Base-by-base conservation (phyloP, 2,329 filamentous ascomycete species). In the Onygenales sp. region DNA sequence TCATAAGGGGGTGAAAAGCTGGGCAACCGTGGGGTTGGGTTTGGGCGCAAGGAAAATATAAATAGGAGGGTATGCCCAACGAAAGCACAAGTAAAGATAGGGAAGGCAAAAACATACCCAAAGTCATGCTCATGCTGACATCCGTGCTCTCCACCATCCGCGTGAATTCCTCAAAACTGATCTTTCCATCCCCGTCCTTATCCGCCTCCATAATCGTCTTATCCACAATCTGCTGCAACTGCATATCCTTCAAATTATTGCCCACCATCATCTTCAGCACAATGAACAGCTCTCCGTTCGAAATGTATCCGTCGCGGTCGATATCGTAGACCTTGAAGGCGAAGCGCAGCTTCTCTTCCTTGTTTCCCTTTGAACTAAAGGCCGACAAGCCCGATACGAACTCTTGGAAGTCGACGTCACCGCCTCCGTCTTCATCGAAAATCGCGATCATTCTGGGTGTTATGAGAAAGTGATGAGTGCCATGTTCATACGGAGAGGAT, bases 241-340 rank as follows among this genome's bases (percentile, higher is more conserved):
- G 93, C 74, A 96, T 89, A 71, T 98, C 93, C 80, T 98, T 98
- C 66, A 98, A 77, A 73, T 98, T 98, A 77, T 88, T 96, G 56
- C 93, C 93, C 50, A 98, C 93, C 93, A 98, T 98, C 93, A 98
- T 98, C 86, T 98, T 98, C 65, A 98, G 80, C 66, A 98, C 93
- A 65, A 98, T 97, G 72, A 97, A 98, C 50, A 98, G 82, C 77
- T 98, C 93, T 65, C 93, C 93, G 72, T 98, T 98, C 77, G 88
- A 95, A 67, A 98, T 98, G 75, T 88, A 98, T 27, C 93, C 93
- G 71, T 98, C 93, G 56, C 93, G 88, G 73, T 98, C 93, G 66
- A 98, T 97, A 71, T 98, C 93, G 78, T 98, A 98, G 57, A 98
- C 93, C 73, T 96, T 95, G 82, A 98, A 98, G 44, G 93, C 93